Base-by-base conservation (phyloP, 2,329 filamentous ascomycete species). In the Mariannaea elegans region DNA sequence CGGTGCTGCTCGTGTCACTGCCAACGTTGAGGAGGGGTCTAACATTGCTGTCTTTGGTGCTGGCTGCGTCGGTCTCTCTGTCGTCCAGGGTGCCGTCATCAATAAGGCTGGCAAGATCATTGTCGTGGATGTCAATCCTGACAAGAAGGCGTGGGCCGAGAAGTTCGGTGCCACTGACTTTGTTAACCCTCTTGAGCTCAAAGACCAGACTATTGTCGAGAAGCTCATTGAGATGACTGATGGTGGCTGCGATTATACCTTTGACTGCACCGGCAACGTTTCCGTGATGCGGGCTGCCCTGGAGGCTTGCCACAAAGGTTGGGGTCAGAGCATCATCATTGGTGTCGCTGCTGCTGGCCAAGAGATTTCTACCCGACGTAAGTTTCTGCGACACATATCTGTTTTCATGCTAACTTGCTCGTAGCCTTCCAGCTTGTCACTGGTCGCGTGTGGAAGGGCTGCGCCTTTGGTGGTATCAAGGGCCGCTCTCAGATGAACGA, bases 281-380 rank as follows among this genome's bases (percentile, higher is more conserved):
- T 87, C 89, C 69, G 95, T 99, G 56, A 99, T 97, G 95, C 87
- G 95, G 65, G 91, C 92, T 52, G 95, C 95, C 38, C 88, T 99
- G 61, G 94, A 99, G 83, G 94, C 95, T 47, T 98, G 94, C 84
- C 95, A 99, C 85, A 99, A 99, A 87, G 95, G 95, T 47, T 99
- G 95, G 95, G 95, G 95, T 72, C 88, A 97, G 85, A 96, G 91
- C 76, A 97, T 99, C 78, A 88, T 99, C 77, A 99, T 99, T 73
- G 95, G 95, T 78, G 95, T 99, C 65, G 94, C 94, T 62, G 94
- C 94, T 69, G 94, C 94, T 59, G 94, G 94, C 51, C 94, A 97
- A 81, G 94, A 98, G 82, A 98, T 98, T 70, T 84, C 90, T 66
- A 98, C 94, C 52, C 86, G 94, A 77, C 94, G 93, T 97, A 84